Base-by-base conservation (phyloP, 169 alveolate genomes). In the Babesia ovis region DNA sequence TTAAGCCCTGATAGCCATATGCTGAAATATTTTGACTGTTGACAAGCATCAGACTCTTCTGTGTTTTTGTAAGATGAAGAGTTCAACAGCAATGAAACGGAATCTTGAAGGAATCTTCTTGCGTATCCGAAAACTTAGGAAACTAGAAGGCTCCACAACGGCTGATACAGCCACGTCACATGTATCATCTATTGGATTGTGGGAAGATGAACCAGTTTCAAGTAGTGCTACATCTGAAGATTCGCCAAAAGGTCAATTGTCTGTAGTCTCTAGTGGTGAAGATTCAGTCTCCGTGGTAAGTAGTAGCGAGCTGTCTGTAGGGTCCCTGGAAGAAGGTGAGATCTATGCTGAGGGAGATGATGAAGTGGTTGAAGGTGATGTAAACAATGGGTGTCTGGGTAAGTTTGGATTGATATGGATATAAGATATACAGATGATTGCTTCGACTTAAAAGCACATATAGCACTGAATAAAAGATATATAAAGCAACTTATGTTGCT, bases 281-380 rank as follows among this genome's bases (percentile, higher is more conserved):
- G 55, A 25, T 41, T 61, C 71, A 25, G 61, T 64, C 3, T 64
- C 74, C 39, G 60, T 61, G 3, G 74, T 64, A 11, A 64, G 74
- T 39, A 64, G 74, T 48, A 37, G 53, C 14, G 61, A 32, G 25
- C 3, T 31, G 32, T 20, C 74, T 14, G 48, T 16, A 0, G 31
- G 5, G 41, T 31, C 60, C n/a, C 22, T 43, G 46, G 74, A 64
- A 61, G 74, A 64, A 34, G 74, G 74, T 1, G 74, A 64, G n/a
- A n/a, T n/a, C n/a, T n/a, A 64, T 25, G 34, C 22, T 43, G 20
- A 45, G 61, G 5, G 29, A 46, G 74, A 4, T 29, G 0, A 1
- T n/a, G 12, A 48, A 12, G 1, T 4, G 18, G 20, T n/a, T n/a
- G n/a, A n/a, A n/a, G n/a, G n/a, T n/a, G n/a, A n/a, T n/a, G n/a